Base-by-base conservation (phyloP, 2,329 filamentous ascomycete species). In the Claviceps monticola region DNA sequence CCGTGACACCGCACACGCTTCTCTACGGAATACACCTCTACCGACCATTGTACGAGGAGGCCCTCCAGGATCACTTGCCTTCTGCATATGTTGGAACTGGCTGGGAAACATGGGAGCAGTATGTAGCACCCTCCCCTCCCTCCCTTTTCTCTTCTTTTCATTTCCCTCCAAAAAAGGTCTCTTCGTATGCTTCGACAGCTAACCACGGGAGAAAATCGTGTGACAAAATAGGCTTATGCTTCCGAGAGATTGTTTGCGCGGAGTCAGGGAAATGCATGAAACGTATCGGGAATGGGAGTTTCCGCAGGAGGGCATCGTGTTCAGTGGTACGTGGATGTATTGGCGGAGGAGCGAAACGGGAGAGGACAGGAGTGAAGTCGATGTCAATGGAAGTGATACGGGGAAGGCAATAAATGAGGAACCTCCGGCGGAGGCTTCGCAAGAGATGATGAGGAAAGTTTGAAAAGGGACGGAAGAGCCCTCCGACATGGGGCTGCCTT, bases 1-100 rank as follows among this genome's bases (percentile, higher is more conserved):
- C 71, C 5, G 68, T 86, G 9, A 68, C 72, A 16, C 47, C 60
- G 0, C 58, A 65, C 0, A 74, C 78, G 0, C 61, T 87, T 1
- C 68, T 84, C 2, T 86, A 78, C 56, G 82, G 78, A 1, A 71
- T 85, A 0, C 82, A 85, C 49, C 71, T 82, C 53, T 80, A 80
- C 52, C 69, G 67, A 21, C 69, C 66, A 39, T 71, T 76, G 42
- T 86, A 79, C 48, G 67, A 74, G 21, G 61, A 69, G 5, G 71
- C 79, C 0, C 64, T 86, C 2, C 58, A 66, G 2, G 60, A 63
- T 0, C 56, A 64, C 0, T 57, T 71, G 1, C 82, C 82, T 0
- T 71, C 67, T 0, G 58, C 83, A 2, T 77, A 81, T 13, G 70
- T 86, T 14, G 82, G 82, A 0, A 82, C 76, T 0, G 67, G 69